Percentiles rank a stretch among this genome's conserved stretches.
Conservation (phyloP, 768 basidiomycete species). For the Trametes punicea region DNA sequence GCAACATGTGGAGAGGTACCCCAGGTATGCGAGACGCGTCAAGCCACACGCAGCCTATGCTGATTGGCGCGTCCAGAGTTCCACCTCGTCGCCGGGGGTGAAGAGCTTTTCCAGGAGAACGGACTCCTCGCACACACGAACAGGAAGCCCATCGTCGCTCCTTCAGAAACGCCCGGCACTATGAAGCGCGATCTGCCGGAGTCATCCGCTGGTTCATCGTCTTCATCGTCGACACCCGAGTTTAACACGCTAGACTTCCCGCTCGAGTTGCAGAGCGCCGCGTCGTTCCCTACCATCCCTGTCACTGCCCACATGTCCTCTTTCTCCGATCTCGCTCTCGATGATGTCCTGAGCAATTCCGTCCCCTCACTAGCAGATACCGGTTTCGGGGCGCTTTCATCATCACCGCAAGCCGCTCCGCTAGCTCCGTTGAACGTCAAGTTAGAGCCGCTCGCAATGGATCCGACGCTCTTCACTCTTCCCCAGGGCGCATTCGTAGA, state of each 20-base stretch:
- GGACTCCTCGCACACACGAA: slow-evolving; percentile 50
- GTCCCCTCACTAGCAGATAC: slow-evolving; percentile 9
- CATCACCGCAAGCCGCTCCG: slow-evolving; percentile 14
- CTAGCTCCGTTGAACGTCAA: slow-evolving; percentile 21
- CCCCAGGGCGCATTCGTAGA: slow-evolving; percentile 18
- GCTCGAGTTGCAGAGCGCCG: slow-evolving; percentile 4
- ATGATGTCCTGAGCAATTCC: slow-evolving; percentile 8
- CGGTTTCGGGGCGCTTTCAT: slow-evolving; percentile 8
- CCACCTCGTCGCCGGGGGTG: slow-evolving; percentile 76
- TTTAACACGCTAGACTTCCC: slow-evolving; percentile 20
- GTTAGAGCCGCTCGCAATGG: slow-evolving; percentile 29
- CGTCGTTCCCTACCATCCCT: slow-evolving; percentile 12
- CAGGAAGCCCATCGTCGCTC: slow-evolving; percentile 13
- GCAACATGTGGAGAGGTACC: slow-evolving; percentile 88
- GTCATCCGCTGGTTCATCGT: slow-evolving; percentile 22
- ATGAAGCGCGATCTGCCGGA: slow-evolving; percentile 14
- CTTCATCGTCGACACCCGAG: slow-evolving; percentile 32
- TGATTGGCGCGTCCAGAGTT: slow-evolving; percentile 48
- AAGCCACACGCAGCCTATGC: neutral
- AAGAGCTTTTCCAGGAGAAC: slow-evolving; percentile 54
- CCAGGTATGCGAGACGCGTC: slow-evolving; percentile 45
- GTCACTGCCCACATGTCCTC: slow-evolving; percentile 2
- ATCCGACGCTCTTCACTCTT: slow-evolving; percentile 25
- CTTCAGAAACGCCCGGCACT: slow-evolving; percentile 7
- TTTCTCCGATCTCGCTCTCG: slow-evolving; percentile 12